Conservation (phyloP, 768 basidiomycete genomes). For the Serpula lacrymans region DNA sequence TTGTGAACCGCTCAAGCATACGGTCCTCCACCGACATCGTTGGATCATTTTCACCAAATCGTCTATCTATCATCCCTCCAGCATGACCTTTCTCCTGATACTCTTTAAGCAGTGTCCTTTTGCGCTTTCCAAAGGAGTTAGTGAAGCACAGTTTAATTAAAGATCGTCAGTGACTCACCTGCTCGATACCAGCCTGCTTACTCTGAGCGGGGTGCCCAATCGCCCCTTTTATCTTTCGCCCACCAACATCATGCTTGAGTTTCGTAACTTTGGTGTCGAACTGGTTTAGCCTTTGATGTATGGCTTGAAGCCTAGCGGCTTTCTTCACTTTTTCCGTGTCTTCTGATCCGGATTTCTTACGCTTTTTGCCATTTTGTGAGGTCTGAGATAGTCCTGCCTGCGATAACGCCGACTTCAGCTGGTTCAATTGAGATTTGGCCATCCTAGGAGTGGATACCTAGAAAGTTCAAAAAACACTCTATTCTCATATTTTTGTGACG, state of each 20-base stretch:
- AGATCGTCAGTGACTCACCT: no score
- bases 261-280: slow-evolving; percentile 94
- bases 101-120: slow-evolving; percentile 86
- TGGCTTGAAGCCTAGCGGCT: slow-evolving; percentile 75
- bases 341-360: slow-evolving; percentile 54
- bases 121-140: slow-evolving; percentile 55
- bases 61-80: slow-evolving; percentile 88
- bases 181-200: slow-evolving; percentile 87
- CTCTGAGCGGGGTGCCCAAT: slow-evolving; percentile 82
- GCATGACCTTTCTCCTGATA: slow-evolving; percentile 75
- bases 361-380: slow-evolving; percentile 59
- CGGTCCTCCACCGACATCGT: slow-evolving; percentile 93
- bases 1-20: slow-evolving; percentile 94
- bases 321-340: slow-evolving; percentile 84
- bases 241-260: slow-evolving; percentile 90
- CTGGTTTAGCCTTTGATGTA: slow-evolving; percentile 84
- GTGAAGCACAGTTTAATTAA: no score
- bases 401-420: slow-evolving; percentile 83
- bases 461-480: no score
- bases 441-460: no score
- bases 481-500: not conserved
- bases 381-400: slow-evolving; percentile 74
- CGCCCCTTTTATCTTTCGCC: slow-evolving; percentile 79
- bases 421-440: slow-evolving; percentile 86
- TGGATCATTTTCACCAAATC: slow-evolving; percentile 95